Conservation (phyloP, 257 asterid genomes). For the Misopates orontium region DNA sequence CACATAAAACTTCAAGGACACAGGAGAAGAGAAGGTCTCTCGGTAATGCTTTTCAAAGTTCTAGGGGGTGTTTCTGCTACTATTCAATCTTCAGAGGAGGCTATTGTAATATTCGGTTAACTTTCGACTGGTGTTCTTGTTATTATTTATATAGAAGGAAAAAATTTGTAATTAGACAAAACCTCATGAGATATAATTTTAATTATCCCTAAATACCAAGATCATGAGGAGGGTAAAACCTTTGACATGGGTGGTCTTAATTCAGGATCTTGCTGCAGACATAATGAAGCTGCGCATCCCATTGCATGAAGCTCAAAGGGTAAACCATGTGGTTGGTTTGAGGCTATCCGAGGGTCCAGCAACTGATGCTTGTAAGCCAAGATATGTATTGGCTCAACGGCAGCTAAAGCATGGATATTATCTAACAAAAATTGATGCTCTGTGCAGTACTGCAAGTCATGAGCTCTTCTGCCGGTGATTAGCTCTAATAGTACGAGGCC, state of each 20-base stretch:
- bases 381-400: slow-evolving; percentile 48
- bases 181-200: too few relatives aligned
- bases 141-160: too few relatives aligned
- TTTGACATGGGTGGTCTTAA: slow-evolving; percentile 83
- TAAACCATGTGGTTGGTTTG: slow-evolving; percentile 41
- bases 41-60: too few relatives aligned
- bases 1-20: too few relatives aligned
- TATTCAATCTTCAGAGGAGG: too few relatives aligned
- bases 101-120: too few relatives aligned
- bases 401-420: slow-evolving; percentile 43
- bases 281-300: slow-evolving; percentile 67
- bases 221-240: slow-evolving; percentile 37
- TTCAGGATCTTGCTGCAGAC: slow-evolving; percentile 78
- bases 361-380: slow-evolving; percentile 50
- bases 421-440: slow-evolving; percentile 49
- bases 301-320: slow-evolving; percentile 69
- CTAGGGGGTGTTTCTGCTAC: too few relatives aligned
- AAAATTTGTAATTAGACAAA: too few relatives aligned
- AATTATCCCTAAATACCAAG: background rate
- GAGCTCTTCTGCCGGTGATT: slow-evolving; percentile 60
- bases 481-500: slow-evolving; percentile 75
- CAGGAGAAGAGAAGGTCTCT: too few relatives aligned
- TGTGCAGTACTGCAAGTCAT: slow-evolving; percentile 48
- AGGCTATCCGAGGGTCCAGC: slow-evolving; percentile 50
- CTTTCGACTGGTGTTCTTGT: too few relatives aligned